Evolutionary conservation across 2,329 filamentous ascomycete species (phyloP), one percentile per base, ranked within the genome.

Genomic region (Cordyceps pruinosa): DNA sequence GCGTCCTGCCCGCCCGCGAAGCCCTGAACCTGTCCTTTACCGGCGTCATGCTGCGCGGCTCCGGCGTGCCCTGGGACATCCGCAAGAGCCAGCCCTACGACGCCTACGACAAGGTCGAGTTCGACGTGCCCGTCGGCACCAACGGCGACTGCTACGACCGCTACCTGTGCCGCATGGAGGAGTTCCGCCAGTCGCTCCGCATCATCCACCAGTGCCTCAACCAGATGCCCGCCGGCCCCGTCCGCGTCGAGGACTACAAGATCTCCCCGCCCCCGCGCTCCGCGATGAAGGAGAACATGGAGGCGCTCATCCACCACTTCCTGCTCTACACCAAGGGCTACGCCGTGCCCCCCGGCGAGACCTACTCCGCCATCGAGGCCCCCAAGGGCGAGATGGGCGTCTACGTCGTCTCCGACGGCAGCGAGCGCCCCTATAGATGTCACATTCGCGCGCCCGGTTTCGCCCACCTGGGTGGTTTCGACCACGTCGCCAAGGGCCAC

Each of bases 221-320:
- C 82, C 90, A 99, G 80, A 99, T 99, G 90, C 93, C 95, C 49
- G 82, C 89, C 49, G 94, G 94, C 28, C 94, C 94, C 53, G 84
- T 97, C 70, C 89, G 93, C 65, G 90, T 97, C 42, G 94, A 99
- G 76, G 94, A 99, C 76, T 99, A 97, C 85, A 99, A 99, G 84
- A 84, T 99, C 68, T 88, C 90, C 3, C 94, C 94, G 23, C 94
- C 94, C 61, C 95, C 94, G n/a, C 87, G 94, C 69, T 82, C 90
- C 45, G 94, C 94, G 69, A 99, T 99, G 94, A 99, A 99, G 84
- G 94, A 99, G 84, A 99, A 99, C 80, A 99, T 99, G 95, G 94
- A 99, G 78, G 92, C 94, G 39, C 84, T 99, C 44, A 99, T 99
- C 71, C 94, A 99, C 78, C 94, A 99, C 80, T 99, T 99, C 83